Evolutionary conservation across 148 eudicot genomes (phyloP).

Genomic region (Arctostaphylos glauca): DNA sequence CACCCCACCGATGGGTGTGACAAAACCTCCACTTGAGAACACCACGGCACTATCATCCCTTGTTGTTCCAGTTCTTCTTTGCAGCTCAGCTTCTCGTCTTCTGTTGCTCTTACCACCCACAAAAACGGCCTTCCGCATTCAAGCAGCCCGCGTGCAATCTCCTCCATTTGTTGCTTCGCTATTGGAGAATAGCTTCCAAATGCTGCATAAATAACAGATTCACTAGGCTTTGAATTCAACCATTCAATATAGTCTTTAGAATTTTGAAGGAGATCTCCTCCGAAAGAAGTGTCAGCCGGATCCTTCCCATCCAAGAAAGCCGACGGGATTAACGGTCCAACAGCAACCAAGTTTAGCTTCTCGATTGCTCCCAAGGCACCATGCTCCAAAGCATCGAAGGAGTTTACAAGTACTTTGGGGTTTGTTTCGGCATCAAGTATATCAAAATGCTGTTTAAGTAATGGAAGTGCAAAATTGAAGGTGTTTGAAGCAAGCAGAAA

Average conservation of each 20-base stretch:
- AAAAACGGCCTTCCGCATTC: slow-evolving; percentile 30
- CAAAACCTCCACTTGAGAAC: slow-evolving; percentile 39
- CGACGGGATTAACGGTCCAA: too few species aligned
- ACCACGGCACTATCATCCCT: slow-evolving; percentile 45
- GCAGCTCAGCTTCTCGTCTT: slow-evolving; percentile 17
- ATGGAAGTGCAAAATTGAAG: slow-evolving; percentile 1
- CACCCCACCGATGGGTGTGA: slow-evolving; percentile 33
- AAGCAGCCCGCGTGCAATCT: slow-evolving; percentile 34
- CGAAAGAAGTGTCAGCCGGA: too few species aligned
- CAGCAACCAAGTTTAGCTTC: background rate
- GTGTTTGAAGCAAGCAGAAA: slow-evolving; percentile 26
- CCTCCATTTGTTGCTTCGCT: slow-evolving; percentile 28
- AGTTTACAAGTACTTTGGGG: slow-evolving; percentile 37
- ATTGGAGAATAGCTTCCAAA: slow-evolving; percentile 39
- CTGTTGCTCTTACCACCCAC: slow-evolving; percentile 8
- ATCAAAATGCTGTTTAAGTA: slow-evolving; percentile 32
- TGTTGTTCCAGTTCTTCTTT: slow-evolving; percentile 22
- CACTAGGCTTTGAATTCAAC: slow-evolving; percentile 33
- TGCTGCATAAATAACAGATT: slow-evolving; percentile 47
- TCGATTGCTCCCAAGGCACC: slow-evolving; percentile 21
- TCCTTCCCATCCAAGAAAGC: too few species aligned
- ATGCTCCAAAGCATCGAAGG: slow-evolving; percentile 39
- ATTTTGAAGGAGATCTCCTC: slow-evolving; percentile 14
- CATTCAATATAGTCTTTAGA: slow-evolving; percentile 35
- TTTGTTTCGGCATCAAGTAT: slow-evolving; percentile 26